phyloP scores from a whole-genome alignment of 1,284 basidiomycete species.

The Ganoderma boninense region DNA sequence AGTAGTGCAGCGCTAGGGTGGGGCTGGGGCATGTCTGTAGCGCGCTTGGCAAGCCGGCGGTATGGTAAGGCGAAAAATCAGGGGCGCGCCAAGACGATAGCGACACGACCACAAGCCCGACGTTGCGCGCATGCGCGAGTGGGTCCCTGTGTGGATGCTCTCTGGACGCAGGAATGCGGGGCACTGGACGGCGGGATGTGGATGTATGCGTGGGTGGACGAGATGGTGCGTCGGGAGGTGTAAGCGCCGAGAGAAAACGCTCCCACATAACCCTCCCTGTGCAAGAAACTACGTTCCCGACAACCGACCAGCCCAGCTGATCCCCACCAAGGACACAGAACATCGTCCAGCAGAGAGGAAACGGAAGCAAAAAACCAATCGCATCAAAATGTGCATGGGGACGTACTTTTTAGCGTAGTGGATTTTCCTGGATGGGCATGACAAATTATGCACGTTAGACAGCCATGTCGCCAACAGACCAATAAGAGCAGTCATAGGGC shows the following conservation, averaged over 20 bases:
- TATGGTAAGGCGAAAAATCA: background rate
- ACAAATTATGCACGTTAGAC: constrained; percentile 15
- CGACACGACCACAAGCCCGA: background rate
- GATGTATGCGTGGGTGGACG: constrained; percentile 1
- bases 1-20: background rate
- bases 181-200: background rate
- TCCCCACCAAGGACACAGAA: background rate
- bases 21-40: background rate
- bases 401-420: constrained; percentile 59
- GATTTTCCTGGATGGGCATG: constrained; percentile 51
- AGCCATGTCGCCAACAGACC: background rate
- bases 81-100: background rate
- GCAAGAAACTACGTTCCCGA: background rate
- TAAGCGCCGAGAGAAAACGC: background rate
- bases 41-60: too few relatives aligned
- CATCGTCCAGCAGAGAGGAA: background rate
- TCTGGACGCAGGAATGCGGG: background rate
- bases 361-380: background rate
- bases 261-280: background rate
- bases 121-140: background rate
- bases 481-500: background rate
- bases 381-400: background rate
- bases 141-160: background rate
- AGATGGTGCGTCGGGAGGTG: background rate
- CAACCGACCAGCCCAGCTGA: background rate